Conservation (phyloP, 176 grass and related monocot genomes). For the Phyllostachys edulis region DNA sequence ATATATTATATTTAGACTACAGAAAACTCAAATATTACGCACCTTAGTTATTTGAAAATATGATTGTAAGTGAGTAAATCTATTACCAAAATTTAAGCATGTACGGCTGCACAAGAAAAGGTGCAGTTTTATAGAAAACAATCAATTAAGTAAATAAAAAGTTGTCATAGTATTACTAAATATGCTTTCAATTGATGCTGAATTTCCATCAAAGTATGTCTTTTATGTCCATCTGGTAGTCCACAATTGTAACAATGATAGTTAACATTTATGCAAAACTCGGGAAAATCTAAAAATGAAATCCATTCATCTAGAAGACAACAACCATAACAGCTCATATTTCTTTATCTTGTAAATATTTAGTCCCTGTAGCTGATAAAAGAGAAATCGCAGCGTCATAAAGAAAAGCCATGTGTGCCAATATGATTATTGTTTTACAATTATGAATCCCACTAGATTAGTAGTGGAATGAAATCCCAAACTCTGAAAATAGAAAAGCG, state of each 20-base stretch:
- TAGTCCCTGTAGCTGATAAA: neutral
- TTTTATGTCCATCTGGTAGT: neutral
- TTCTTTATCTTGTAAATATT: neutral
- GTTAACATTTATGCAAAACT: neutral
- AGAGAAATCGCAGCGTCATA: neutral
- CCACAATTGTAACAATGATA: neutral
- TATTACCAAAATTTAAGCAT: neutral
- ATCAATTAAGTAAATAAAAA: neutral
- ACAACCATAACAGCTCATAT: neutral
- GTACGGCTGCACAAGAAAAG: neutral
- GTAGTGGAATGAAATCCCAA: neutral
- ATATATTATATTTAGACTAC: neutral
- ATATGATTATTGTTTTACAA: neutral
- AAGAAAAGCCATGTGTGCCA: neutral
- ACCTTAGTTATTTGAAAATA: neutral
- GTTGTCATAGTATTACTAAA: neutral
- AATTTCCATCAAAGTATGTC: neutral
- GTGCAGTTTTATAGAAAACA: neutral
- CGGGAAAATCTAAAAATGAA: neutral
- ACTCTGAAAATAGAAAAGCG: slow-evolving; percentile 4
- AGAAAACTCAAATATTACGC: neutral
- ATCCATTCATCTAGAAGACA: neutral
- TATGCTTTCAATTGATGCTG: neutral
- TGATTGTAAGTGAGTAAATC: neutral
- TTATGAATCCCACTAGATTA: neutral